Evolutionary conservation across 2,329 filamentous ascomycete species (phyloP), one percentile per base, ranked within the genome.

Genomic region (Emericellopsis atlantica): DNA sequence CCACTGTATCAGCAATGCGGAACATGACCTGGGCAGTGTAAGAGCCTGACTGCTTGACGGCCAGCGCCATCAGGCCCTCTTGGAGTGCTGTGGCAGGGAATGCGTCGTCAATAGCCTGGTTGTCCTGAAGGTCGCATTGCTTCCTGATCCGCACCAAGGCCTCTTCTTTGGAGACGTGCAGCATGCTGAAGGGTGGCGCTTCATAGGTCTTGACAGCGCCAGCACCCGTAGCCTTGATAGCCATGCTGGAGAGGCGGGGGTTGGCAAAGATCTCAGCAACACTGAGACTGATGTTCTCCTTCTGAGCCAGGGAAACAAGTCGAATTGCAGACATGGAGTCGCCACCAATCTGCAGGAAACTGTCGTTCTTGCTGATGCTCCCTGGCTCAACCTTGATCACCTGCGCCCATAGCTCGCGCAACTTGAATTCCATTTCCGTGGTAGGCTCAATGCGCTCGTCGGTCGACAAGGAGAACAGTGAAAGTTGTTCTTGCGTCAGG

Each of bases 21-120:
- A 49, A 41, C 14, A 46, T 40, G 33, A 41, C 44, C 7, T 48
- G 41, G 2, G 45, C 39, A 8, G 47, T 43, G 38, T 53, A 53
- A 11, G 45, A 46, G 2, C 49, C 49, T 1, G 46, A 14, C 8
- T 40, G 26, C 45, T 64, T 65, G 40, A 57, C 54, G 9, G 69
- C 64, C 5, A 72, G 48, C 2, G 67, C 64, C 51, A 74, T 61
- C 2, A 74, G 57, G 6, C 63, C 66, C 46, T 70, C 66, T 43
- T 74, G 70, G 1, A 70, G 50, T 1, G 67, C 58, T 0, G 68
- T 67, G 48, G 65, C 67, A 1, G 69, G 69, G 39, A 69, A 73
- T 0, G 66, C 51, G 41, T 74, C 69, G 39, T 70, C 62, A 6
- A 70, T 50, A 10, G 15, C n/a, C 43, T 39, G 32, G 40, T 39